Evolutionary conservation across 1,284 basidiomycete genomes (phyloP).

Genomic region (Abortiporus biennis): DNA sequence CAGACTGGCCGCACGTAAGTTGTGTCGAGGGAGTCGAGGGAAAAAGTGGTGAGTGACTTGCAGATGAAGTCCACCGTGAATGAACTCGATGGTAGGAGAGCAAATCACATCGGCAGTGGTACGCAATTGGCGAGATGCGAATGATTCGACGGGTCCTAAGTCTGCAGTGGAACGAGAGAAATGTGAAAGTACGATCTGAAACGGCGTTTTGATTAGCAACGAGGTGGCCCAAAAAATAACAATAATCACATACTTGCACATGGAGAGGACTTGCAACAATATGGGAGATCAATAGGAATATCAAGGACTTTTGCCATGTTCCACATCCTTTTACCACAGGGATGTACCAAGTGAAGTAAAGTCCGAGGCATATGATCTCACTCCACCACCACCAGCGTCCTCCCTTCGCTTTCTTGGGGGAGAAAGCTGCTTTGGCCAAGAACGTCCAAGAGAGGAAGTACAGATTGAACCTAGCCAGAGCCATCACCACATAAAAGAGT

Average conservation of each 20-base stretch:
- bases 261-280: constrained; percentile 80
- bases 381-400: constrained; percentile 69
- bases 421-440: constrained; percentile 59
- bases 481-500: constrained; percentile 90
- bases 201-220: constrained; percentile 4
- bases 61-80: constrained; percentile 92
- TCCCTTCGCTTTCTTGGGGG: constrained; percentile 51
- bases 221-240: background rate
- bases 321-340: constrained; percentile 62
- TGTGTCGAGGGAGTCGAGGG: constrained; percentile 92
- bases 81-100: constrained; percentile 74
- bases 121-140: constrained; percentile 88
- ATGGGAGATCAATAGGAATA: constrained; percentile 77
- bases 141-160: constrained; percentile 87
- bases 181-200: constrained; percentile 94
- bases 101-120: constrained; percentile 97
- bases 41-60: constrained; percentile 98
- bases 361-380: constrained; percentile 61
- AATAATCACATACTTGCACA: constrained; percentile 55
- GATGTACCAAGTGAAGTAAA: constrained; percentile 83
- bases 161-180: constrained; percentile 95
- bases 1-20: constrained; percentile 75
- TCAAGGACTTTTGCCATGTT: constrained; percentile 56
- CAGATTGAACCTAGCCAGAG: constrained; percentile 93
- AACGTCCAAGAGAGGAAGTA: constrained; percentile 85